These are phyloP conservation scores for Calonectria crousiana DNA, from an alignment of 2,329 filamentous ascomycete species.

Conservation along the genomic window DNA sequence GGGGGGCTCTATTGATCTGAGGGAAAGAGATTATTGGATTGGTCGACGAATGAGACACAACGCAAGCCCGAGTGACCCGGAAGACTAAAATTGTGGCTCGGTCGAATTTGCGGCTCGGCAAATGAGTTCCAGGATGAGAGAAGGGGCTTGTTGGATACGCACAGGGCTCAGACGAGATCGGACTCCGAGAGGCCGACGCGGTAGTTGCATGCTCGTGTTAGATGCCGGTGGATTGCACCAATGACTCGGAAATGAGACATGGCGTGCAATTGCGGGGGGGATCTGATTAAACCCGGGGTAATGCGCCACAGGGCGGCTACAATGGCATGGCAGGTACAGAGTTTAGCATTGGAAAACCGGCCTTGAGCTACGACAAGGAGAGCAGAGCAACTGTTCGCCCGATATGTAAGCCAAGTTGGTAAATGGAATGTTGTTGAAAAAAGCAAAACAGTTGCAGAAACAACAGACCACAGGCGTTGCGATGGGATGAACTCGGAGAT, in stretches of 20 bases:
- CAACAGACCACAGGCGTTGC: background rate
- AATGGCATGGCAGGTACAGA: background rate
- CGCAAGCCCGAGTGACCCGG: background rate
- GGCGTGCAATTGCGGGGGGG: background rate
- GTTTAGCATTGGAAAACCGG: too few relatives aligned
- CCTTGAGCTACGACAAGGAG: background rate
- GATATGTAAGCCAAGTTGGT: background rate
- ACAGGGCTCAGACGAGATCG: background rate
- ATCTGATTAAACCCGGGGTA: background rate
- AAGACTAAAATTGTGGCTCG: background rate
- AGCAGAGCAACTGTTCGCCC: background rate
- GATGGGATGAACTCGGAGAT: background rate
- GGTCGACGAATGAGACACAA: background rate
- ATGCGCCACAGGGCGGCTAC: background rate
- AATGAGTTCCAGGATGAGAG: background rate
- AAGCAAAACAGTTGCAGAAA: background rate
- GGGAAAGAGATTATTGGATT: background rate
- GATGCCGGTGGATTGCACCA: background rate
- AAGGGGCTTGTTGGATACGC: background rate
- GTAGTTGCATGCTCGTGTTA: background rate
- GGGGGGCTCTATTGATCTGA: background rate
- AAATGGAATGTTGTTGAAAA: background rate
- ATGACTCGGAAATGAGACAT: slow-evolving; percentile 8
- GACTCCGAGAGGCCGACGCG: background rate
- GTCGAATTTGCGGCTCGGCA: background rate